Evolutionary conservation across 345 rosid species (phyloP), one percentile per base, ranked within the genome.

Genomic region (Microcos paniculata): DNA sequence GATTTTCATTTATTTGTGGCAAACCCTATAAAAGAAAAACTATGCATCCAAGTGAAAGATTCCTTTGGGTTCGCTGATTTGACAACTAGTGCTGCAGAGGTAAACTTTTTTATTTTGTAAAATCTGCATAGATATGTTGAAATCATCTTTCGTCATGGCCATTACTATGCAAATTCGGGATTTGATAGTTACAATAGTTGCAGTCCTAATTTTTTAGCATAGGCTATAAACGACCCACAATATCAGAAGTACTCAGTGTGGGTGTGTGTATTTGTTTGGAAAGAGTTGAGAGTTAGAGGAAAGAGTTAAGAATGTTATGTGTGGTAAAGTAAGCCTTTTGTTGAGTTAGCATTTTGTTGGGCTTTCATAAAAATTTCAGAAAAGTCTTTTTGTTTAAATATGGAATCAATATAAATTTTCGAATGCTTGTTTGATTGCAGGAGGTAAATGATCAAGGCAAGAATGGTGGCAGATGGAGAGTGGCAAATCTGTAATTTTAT

Each of bases 1-100:
- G 99, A 96, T 84, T 96, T 96, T 89, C 91, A 93, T 82, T 86
- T 96, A 85, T 94, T 93, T 72, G 98, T 93, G 76, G 81, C 92
- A 76, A 91, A 96, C 84, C 99, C 98, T 68, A 85, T 87, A 87
- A 93, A 89, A 75, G 92, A 96, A 80, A 86, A 90, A 77, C 82
- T 96, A 82, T 70, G 62, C 53, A 78, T 96, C 83, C 91, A 93
- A 86, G 98, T 96, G 80, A 91, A 86, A 51, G 99, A 96, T 73
- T 79, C 89, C 79, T 89, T 96, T 85, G 99, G 99, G 82, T 92
- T 96, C 56, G 77, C 89, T 28, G 89, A 91, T 86, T 76, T 91
- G 85, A 81, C 92, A 64, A 81, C 92, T 81, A 98, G 99, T 64
- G 64, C 84, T 3, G 98, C 87, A 79, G 95, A 96, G 99, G 98